These are phyloP conservation scores for Beta lomatogona DNA, from an alignment of 179 eudicot genomes.

Conservation along the genomic window DNA sequence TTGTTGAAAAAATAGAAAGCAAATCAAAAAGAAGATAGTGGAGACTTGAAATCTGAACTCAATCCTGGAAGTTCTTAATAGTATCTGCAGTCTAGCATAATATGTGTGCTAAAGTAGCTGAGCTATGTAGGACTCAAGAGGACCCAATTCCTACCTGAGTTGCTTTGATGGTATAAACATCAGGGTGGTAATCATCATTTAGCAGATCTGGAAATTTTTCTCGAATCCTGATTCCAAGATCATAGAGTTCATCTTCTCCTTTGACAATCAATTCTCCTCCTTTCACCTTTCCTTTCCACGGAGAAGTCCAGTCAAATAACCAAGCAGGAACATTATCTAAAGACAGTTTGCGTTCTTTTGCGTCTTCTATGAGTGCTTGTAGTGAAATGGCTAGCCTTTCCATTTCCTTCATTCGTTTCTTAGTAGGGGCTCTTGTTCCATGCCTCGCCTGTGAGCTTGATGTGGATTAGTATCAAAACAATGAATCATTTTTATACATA, in stretches of 20 bases:
- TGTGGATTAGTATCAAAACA: constrained; percentile 1
- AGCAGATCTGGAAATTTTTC: constrained; percentile 67
- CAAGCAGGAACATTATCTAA: constrained; percentile 71
- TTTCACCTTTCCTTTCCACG: constrained; percentile 80
- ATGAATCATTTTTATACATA: background rate
- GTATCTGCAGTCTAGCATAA: background rate
- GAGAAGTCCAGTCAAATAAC: constrained; percentile 84
- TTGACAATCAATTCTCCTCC: constrained; percentile 79
- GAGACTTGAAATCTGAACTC: background rate
- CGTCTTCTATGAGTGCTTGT: constrained; percentile 54
- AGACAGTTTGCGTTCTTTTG: constrained; percentile 53
- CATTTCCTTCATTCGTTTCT: constrained; percentile 67
- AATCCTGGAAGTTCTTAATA: background rate
- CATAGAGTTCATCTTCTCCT: constrained; percentile 88
- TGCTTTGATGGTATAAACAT: constrained; percentile 77
- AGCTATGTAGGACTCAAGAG: background rate
- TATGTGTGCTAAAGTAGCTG: background rate
- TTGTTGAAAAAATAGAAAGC: background rate
- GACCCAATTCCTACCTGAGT: constrained; percentile 47
- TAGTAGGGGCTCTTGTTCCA: constrained; percentile 97
- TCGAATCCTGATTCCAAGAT: constrained; percentile 74
- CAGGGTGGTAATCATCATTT: constrained; percentile 72
- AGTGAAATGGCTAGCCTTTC: constrained; percentile 56
- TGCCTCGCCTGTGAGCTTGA: constrained; percentile 70
- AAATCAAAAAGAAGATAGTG: background rate